A percentile compares a stretch with the other conserved stretches of the same genome.
Conservation (phyloP, 2,329 filamentous ascomycete genomes). For the Trichoderma sp. region DNA sequence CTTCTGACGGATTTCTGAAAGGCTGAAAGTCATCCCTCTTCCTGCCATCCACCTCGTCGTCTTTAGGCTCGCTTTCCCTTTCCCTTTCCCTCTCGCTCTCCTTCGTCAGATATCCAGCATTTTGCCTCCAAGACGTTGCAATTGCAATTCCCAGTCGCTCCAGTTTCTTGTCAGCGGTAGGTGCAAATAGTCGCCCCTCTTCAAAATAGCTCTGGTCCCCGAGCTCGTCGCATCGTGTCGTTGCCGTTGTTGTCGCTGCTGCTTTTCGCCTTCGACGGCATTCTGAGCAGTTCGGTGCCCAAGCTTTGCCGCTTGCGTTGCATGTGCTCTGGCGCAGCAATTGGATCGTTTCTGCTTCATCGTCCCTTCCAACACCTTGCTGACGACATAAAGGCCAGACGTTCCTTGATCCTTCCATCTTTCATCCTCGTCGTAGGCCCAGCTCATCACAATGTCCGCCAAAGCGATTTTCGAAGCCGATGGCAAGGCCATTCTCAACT, state of each 20-base stretch:
- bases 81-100: constrained; percentile 15
- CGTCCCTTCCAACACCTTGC: constrained; percentile 12
- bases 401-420: neutral
- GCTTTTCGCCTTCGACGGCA: neutral
- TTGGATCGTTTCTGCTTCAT: neutral
- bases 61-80: constrained; percentile 11
- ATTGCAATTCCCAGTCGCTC: constrained; percentile 13
- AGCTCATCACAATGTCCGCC: constrained; percentile 49
- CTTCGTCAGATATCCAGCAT: constrained; percentile 11
- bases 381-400: constrained; percentile 19
- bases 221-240: neutral
- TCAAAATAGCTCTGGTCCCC: neutral
- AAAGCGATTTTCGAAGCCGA: constrained; percentile 99
- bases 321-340: neutral
- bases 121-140: constrained; percentile 11
- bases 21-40: constrained; percentile 22
- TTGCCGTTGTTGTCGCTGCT: neutral
- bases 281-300: constrained; percentile 3
- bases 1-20: constrained; percentile 25
- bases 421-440: constrained; percentile 26
- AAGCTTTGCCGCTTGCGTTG: neutral
- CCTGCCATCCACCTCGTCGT: constrained; percentile 19
- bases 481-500: constrained; percentile 99
- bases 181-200: constrained; percentile 5
- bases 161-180: constrained; percentile 4